A percentile compares a stretch with the other conserved stretches of the same genome.
Conservation (phyloP, 257 asterid species). For the Lantana camara region DNA sequence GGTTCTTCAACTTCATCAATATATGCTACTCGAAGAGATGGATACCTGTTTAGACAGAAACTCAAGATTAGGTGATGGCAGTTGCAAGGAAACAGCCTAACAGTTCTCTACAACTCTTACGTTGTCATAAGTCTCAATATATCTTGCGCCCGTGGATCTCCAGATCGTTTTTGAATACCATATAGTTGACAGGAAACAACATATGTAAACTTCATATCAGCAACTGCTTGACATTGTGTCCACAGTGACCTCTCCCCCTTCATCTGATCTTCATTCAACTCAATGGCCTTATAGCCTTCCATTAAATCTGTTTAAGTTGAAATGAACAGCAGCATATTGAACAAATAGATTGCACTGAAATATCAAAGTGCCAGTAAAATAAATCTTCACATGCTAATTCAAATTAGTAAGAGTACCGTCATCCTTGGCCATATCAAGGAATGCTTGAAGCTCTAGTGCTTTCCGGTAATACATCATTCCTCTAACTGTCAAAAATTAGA, state of each 20-base stretch:
- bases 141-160: slow-evolving; percentile 91
- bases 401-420: slow-evolving; percentile 59
- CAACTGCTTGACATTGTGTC: slow-evolving; percentile 98
- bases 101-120: slow-evolving; percentile 43
- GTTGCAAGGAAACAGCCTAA: slow-evolving; percentile 9
- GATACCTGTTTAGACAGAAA: slow-evolving; percentile 62
- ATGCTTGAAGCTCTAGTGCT: slow-evolving; percentile 97
- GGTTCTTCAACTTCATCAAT: slow-evolving; percentile 99
- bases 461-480: slow-evolving; percentile 99
- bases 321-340: slow-evolving; percentile 20
- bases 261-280: slow-evolving; percentile 93
- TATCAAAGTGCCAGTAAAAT: slow-evolving; percentile 2
- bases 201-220: slow-evolving; percentile 97
- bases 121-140: slow-evolving; percentile 87
- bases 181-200: slow-evolving; percentile 94
- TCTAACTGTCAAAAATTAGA: slow-evolving; percentile 59
- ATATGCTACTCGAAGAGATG: slow-evolving; percentile 97
- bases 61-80: slow-evolving; percentile 24
- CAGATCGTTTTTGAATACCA: slow-evolving; percentile 94
- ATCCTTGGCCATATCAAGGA: slow-evolving; percentile 99
- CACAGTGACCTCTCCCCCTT: slow-evolving; percentile 94
- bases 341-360: slow-evolving; percentile 9
- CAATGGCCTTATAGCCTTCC: slow-evolving; percentile 98
- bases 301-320: slow-evolving; percentile 64
- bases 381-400: slow-evolving; percentile 6